Percentiles rank a stretch among this genome's conserved stretches.
Conservation (phyloP, 2,329 filamentous ascomycete genomes). For the Fusarium ambrosium region DNA sequence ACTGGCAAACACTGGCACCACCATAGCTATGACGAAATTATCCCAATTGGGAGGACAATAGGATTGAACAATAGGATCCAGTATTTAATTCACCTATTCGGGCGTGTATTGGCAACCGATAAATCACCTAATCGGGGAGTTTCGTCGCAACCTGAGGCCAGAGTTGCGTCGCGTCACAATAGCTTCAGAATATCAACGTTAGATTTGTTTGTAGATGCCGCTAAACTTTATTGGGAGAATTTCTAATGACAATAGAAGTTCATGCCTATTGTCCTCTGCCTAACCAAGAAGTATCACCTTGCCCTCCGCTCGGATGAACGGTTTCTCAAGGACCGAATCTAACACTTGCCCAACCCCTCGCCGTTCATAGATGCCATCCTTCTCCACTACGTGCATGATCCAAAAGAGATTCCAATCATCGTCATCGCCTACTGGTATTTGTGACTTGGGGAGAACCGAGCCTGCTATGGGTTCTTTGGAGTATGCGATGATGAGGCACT, state of each 20-base stretch:
- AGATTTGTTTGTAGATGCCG: not conserved
- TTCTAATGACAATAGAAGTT: not conserved
- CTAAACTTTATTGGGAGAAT: not conserved
- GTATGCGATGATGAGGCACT: constrained; percentile 17
- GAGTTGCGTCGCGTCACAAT: not conserved
- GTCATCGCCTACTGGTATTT: not conserved
- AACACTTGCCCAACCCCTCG: constrained; percentile 11
- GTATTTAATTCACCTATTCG: not conserved
- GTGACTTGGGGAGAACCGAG: not conserved
- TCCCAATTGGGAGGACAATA: not conserved
- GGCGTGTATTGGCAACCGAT: not conserved
- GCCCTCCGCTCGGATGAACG: not conserved
- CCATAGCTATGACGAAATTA: not conserved
- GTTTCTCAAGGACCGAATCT: not conserved
- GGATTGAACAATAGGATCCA: not conserved
- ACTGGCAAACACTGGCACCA: not conserved
- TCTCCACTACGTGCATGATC: constrained; percentile 6
- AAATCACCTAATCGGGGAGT: not conserved
- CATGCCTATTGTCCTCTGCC: not conserved
- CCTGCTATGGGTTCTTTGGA: constrained; percentile 6
- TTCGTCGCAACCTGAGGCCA: not conserved
- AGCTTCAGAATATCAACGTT: not conserved
- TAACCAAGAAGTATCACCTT: not conserved
- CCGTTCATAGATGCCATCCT: constrained; percentile 7
- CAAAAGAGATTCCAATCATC: constrained; percentile 6